Conservation (phyloP, 1,139 yeast genomes). For the Hanseniaspora uvarum region DNA sequence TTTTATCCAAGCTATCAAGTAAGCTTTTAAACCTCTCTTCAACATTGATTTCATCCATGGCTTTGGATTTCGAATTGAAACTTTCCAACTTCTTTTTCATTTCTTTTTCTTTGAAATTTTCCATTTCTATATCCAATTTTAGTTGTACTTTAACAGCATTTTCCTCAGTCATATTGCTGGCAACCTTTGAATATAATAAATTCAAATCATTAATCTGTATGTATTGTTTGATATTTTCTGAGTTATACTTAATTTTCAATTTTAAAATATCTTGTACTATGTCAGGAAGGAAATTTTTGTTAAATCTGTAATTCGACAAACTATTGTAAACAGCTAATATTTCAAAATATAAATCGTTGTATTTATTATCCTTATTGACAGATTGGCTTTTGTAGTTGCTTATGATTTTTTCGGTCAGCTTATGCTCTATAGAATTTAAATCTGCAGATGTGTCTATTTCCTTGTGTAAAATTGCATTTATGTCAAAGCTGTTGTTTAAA, state of each 20-base stretch:
- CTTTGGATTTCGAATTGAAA: not conserved
- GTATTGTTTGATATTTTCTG: not conserved
- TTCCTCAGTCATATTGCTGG: not conserved
- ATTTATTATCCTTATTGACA: not conserved
- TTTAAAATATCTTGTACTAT: not conserved
- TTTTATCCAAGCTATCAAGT: not conserved
- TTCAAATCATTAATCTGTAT: not conserved
- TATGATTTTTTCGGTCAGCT: not conserved
- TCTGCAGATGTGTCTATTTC: not conserved
- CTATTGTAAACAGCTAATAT: not conserved
- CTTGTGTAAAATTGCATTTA: not conserved
- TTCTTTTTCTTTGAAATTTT: not conserved
- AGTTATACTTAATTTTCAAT: not conserved
- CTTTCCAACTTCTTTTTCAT: not conserved
- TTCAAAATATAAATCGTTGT: not conserved
- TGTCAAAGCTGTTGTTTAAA: not conserved
- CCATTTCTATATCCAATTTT: constrained; percentile 6
- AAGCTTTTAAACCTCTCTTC: not conserved
- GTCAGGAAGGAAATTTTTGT: constrained; percentile 12
- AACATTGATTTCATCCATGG: not conserved
- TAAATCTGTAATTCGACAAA: not conserved
- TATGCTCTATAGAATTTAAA: not conserved
- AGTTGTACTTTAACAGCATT: constrained; percentile 1
- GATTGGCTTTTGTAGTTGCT: not conserved
- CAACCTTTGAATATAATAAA: not conserved